phyloP scores from a whole-genome alignment of 768 basidiomycete genomes.

The Lactarius hatsudake region DNA sequence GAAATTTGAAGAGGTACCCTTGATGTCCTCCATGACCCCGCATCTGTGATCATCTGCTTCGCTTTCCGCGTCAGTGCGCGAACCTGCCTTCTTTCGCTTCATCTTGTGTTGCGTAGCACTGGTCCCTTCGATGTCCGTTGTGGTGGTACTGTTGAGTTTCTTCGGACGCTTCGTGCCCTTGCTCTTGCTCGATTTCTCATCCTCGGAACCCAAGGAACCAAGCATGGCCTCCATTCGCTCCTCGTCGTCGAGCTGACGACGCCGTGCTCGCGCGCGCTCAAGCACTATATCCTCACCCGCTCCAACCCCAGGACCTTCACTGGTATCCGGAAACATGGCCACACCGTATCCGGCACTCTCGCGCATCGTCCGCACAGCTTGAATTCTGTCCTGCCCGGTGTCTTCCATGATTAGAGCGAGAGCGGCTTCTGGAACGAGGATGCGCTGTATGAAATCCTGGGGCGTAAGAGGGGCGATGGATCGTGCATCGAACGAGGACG shows the following conservation, averaged over 20 bases:
- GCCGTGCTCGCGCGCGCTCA: conserved; percentile 42
- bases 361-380: conserved; percentile 59
- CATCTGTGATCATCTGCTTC: not conserved
- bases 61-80: conserved; percentile 13
- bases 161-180: conserved; percentile 22
- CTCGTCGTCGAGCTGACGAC: conserved; percentile 43
- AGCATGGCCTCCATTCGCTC: conserved; percentile 37
- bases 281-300: conserved; percentile 45
- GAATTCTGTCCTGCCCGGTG: conserved; percentile 42
- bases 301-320: conserved; percentile 35
- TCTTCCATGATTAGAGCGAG: conserved; percentile 82
- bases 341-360: conserved; percentile 83
- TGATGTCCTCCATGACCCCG: not conserved
- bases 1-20: not conserved
- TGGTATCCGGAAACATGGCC: conserved; percentile 76
- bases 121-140: conserved; percentile 16
- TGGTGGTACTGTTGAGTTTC: conserved; percentile 6
- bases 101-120: conserved; percentile 8
- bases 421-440: conserved; percentile 90
- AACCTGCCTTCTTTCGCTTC: conserved; percentile 25
- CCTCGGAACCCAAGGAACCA: conserved; percentile 26
- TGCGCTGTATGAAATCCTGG: conserved; percentile 73
- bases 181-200: not conserved
- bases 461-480: conserved; percentile 62
- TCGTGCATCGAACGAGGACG: conserved; percentile 50